phyloP scores from a whole-genome alignment of 2,329 filamentous ascomycete species.

The Colletotrichum musae region DNA sequence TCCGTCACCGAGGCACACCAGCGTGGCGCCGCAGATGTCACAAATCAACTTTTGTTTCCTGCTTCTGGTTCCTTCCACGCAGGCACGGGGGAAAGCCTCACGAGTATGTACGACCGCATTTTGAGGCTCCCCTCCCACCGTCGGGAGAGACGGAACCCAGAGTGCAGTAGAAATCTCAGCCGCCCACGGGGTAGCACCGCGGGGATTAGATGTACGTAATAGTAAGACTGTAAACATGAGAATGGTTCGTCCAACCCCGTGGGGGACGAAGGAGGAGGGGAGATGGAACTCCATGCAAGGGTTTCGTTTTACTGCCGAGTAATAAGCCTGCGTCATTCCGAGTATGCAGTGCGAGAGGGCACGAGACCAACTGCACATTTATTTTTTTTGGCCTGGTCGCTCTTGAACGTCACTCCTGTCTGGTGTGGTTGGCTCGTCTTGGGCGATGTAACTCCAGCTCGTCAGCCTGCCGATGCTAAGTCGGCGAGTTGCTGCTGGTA shows the following conservation, averaged over 20 bases:
- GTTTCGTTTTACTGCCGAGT: constrained; percentile 9
- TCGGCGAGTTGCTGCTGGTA: neutral
- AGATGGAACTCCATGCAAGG: neutral
- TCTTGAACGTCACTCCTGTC: too few species aligned
- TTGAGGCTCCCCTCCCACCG: neutral
- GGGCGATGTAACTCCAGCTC: neutral
- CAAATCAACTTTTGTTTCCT: neutral
- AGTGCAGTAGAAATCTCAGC: neutral
- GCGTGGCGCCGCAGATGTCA: neutral
- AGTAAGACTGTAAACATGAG: neutral
- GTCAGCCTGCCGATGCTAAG: neutral
- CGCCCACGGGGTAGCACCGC: neutral
- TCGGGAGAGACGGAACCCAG: too few species aligned
- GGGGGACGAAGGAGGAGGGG: too few species aligned
- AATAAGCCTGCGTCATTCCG: constrained; percentile 26
- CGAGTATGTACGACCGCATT: neutral
- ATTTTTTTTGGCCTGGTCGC: neutral
- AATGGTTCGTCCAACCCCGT: neutral
- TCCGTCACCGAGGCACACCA: neutral
- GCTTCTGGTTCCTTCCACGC: neutral
- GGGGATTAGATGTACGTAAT: neutral
- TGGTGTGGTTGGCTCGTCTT: neutral
- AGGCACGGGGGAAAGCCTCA: neutral
- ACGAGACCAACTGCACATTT: constrained; percentile 20
- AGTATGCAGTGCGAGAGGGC: constrained; percentile 14